Evolutionary conservation across 2,329 filamentous ascomycete species (phyloP).

Genomic region (Arthroderma uncinatum): DNA sequence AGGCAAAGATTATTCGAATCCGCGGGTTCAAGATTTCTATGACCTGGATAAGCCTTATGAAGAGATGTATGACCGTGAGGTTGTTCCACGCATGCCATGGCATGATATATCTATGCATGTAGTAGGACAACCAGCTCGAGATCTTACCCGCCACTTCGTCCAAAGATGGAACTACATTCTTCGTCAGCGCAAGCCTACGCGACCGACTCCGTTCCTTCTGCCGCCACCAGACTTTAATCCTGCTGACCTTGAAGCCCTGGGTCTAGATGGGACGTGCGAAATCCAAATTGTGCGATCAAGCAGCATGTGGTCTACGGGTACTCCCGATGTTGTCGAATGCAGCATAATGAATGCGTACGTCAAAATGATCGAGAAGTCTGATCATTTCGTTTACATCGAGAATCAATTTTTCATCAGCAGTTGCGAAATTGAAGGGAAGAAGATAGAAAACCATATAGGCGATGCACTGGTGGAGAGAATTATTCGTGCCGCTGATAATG

Average conservation of each 20-base stretch:
- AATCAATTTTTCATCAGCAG: constrained; percentile 92
- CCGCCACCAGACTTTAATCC: constrained; percentile 85
- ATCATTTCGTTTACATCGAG: constrained; percentile 95
- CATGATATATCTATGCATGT: constrained; percentile 90
- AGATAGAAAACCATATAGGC: constrained; percentile 81
- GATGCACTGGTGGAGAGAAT: constrained; percentile 83
- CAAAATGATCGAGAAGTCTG: constrained; percentile 63
- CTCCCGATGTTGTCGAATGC: constrained; percentile 49
- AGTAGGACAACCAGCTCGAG: constrained; percentile 76
- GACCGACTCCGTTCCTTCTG: constrained; percentile 84
- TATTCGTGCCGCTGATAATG: constrained; percentile 66
- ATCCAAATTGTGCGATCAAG: constrained; percentile 91
- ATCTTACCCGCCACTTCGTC: constrained; percentile 92
- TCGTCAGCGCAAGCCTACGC: constrained; percentile 80
- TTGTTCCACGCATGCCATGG: constrained; percentile 96
- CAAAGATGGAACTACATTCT: constrained; percentile 94
- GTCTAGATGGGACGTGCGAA: constrained; percentile 86
- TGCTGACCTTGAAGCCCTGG: constrained; percentile 75
- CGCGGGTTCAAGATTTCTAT: constrained; percentile 90
- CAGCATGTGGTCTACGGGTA: constrained; percentile 52
- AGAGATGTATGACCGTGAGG: constrained; percentile 86
- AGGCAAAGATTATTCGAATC: constrained; percentile 97
- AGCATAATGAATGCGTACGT: constrained; percentile 80
- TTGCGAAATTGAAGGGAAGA: constrained; percentile 71
- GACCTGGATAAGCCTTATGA: constrained; percentile 83